Conservation (phyloP, 257 asterid genomes). For the Fraxinus pennsylvanica region DNA sequence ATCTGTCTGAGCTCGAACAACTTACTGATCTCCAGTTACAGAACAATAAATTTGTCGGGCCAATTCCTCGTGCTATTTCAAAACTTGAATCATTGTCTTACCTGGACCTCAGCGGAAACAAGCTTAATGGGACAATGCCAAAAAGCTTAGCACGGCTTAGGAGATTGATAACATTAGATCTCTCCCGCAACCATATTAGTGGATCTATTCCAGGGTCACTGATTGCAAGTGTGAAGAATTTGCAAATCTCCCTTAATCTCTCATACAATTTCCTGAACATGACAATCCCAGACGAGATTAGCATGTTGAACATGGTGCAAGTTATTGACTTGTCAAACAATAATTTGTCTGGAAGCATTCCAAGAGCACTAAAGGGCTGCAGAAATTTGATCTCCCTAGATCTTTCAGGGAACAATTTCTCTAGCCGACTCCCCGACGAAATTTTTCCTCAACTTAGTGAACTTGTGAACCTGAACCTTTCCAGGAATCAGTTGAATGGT, state of each 20-base stretch:
- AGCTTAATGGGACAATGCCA: constrained; percentile 65
- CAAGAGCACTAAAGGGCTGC: constrained; percentile 52
- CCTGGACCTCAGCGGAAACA: constrained; percentile 69
- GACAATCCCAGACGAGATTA: constrained; percentile 61
- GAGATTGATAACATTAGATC: constrained; percentile 50
- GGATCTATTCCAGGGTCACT: constrained; percentile 53
- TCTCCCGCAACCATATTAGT: constrained; percentile 56
- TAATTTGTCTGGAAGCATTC: constrained; percentile 57
- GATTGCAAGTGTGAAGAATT: constrained; percentile 52
- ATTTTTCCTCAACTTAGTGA: constrained; percentile 42
- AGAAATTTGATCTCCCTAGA: constrained; percentile 59
- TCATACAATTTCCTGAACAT: constrained; percentile 63
- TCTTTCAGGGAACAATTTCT: constrained; percentile 58
- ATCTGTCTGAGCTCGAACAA: constrained; percentile 49
- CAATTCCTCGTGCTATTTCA: constrained; percentile 53
- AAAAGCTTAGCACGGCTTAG: constrained; percentile 43
- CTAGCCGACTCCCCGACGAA: constrained; percentile 47
- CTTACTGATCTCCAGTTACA: constrained; percentile 56
- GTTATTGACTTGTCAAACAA: constrained; percentile 67
- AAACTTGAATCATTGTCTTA: constrained; percentile 47
- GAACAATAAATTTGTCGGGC: constrained; percentile 52
- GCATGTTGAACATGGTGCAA: constrained; percentile 71
- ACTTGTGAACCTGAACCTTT: constrained; percentile 56
- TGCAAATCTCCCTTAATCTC: constrained; percentile 66
- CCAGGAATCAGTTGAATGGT: constrained; percentile 59